Conservation (phyloP, 768 basidiomycete species). For the Leccinellum luteum region DNA sequence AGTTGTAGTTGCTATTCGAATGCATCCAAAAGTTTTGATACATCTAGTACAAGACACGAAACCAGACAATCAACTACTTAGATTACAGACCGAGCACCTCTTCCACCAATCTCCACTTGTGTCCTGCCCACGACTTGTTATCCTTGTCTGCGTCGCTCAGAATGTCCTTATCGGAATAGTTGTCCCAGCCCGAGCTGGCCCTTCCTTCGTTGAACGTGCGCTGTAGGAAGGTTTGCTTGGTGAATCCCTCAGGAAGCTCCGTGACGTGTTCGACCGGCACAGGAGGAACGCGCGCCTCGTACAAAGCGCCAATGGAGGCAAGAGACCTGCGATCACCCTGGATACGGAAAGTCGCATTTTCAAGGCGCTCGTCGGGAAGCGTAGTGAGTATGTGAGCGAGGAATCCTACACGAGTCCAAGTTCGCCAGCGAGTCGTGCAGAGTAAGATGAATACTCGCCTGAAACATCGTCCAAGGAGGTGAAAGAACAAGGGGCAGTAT, state of each 20-base stretch:
- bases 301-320: constrained; percentile 26
- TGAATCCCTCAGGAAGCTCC: constrained; percentile 29
- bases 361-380: constrained; percentile 23
- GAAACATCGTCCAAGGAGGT: constrained; percentile 35
- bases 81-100: constrained; percentile 26
- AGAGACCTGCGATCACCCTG: constrained; percentile 34
- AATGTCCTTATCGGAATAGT: constrained; percentile 27
- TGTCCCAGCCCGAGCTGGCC: constrained; percentile 35
- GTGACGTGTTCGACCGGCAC: constrained; percentile 22
- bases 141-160: constrained; percentile 30
- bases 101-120: constrained; percentile 30
- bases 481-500: constrained; percentile 29
- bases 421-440: constrained; percentile 1
- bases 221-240: constrained; percentile 32
- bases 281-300: constrained; percentile 19
- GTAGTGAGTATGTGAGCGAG: constrained; percentile 34
- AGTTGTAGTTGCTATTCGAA: constrained; percentile 1
- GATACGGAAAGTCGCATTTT: constrained; percentile 34
- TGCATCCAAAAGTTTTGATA: background rate
- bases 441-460: constrained; percentile 19
- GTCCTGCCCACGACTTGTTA: constrained; percentile 34
- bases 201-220: constrained; percentile 28
- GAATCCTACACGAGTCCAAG: constrained; percentile 28
- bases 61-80: background rate
- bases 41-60: background rate